Conservation (phyloP, 2,329 filamentous ascomycete species). For the Colletotrichum sp. region DNA sequence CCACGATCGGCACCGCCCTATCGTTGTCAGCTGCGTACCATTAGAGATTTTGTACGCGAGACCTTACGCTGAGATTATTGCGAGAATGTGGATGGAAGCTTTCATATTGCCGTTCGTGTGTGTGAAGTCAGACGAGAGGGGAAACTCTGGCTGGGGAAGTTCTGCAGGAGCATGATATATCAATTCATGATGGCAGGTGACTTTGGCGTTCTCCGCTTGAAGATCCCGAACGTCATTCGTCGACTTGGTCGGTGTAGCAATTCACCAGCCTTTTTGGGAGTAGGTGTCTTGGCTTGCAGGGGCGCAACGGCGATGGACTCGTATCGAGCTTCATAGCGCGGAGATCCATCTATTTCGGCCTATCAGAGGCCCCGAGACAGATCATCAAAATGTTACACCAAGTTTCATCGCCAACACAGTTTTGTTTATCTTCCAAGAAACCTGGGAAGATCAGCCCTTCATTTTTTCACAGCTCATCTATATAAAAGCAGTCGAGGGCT, state of each 20-base stretch:
- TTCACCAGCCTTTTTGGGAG: not conserved
- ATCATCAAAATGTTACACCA: not conserved
- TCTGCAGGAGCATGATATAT: not conserved
- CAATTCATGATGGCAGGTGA: not conserved
- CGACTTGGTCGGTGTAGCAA: not conserved
- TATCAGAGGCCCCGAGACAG: not conserved
- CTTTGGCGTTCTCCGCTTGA: not conserved
- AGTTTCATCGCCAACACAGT: not conserved
- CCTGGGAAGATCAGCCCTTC: not conserved
- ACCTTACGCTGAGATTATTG: not conserved
- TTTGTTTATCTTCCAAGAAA: not conserved
- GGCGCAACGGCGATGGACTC: not conserved
- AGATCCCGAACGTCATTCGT: not conserved
- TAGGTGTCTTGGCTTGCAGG: not conserved
- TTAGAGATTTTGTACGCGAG: rapidly evolving
- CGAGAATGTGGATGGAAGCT: not conserved
- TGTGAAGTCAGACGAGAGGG: not conserved
- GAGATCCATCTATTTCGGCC: not conserved
- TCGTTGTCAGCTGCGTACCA: rapidly evolving
- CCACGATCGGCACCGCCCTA: not conserved
- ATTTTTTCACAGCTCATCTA: not conserved
- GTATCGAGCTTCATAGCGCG: not conserved
- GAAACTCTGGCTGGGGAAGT: not conserved
- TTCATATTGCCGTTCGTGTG: not conserved
- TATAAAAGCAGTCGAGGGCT: not conserved